These are phyloP conservation scores for Zopfochytrium polystomum DNA, from an alignment of 371 early-diverging fungal species.

Conservation along the genomic window DNA sequence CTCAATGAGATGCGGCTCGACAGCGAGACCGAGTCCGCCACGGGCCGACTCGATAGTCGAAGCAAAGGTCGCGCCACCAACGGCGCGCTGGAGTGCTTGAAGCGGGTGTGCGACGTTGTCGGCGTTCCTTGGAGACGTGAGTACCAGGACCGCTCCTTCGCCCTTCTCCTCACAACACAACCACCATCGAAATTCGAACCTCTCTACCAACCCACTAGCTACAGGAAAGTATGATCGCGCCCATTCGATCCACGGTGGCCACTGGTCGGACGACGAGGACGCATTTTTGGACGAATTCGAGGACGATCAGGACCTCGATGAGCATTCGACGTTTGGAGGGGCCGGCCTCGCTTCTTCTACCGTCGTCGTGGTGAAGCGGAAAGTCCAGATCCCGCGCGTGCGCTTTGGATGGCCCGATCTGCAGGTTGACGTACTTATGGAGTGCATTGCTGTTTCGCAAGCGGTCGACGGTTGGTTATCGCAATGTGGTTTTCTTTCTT, in stretches of 20 bases:
- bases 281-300: constrained; percentile 55
- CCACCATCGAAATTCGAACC: too few species aligned
- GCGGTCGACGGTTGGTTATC: constrained; percentile 58
- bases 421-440: constrained; percentile 71
- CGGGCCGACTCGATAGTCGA: constrained; percentile 3
- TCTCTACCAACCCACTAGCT: too few species aligned
- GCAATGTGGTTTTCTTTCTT: not conserved
- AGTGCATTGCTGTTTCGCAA: constrained; percentile 71
- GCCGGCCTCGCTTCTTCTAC: not conserved
- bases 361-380: too few species aligned
- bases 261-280: constrained; percentile 39
- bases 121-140: constrained; percentile 51
- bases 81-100: constrained; percentile 65
- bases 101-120: constrained; percentile 65
- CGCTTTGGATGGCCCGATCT: constrained; percentile 74
- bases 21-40: constrained; percentile 5
- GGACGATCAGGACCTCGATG: constrained; percentile 36
- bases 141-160: too few species aligned
- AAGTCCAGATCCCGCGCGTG: too few species aligned
- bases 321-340: constrained; percentile 1
- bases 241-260: too few species aligned
- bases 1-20: not conserved
- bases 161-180: too few species aligned
- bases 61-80: constrained; percentile 1
- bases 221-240: too few species aligned